Percentiles rank a stretch among this genome's conserved stretches.
Conservation (phyloP, 306 rosid genomes). For the Calophaca sinica region DNA sequence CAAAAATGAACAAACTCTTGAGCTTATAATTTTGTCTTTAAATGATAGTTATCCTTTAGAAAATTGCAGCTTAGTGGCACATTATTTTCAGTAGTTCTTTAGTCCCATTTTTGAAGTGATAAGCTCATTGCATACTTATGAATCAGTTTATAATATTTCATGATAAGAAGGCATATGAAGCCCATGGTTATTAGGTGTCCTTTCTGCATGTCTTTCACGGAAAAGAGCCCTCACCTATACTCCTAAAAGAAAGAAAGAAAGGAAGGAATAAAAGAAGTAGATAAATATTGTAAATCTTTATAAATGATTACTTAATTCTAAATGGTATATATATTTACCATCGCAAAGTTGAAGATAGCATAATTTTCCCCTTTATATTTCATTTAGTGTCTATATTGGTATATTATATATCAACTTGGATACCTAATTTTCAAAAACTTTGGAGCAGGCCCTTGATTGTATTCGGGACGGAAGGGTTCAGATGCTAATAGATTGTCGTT, state of each 20-base stretch:
- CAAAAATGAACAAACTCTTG: no score
- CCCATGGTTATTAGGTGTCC: no score
- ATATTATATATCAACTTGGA: slow-evolving; percentile 23
- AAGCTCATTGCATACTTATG: no score
- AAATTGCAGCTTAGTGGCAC: no score
- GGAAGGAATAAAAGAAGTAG: not conserved
- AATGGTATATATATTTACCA: slow-evolving; percentile 1
- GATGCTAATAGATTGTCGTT: slow-evolving; percentile 83
- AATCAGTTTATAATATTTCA: no score
- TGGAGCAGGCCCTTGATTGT: slow-evolving; percentile 78
- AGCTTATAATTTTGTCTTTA: no score
- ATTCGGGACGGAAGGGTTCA: slow-evolving; percentile 79
- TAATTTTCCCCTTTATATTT: slow-evolving; percentile 22
- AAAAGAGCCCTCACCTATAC: no score
- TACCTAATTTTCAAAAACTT: slow-evolving; percentile 28
- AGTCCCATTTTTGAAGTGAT: no score
- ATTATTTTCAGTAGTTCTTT: no score
- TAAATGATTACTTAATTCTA: not conserved
- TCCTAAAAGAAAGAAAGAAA: not conserved
- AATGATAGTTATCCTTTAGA: no score
- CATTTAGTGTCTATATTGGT: not conserved
- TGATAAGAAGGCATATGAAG: no score
- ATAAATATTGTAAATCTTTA: slow-evolving; percentile 16
- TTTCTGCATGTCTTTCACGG: no score
- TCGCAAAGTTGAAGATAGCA: not conserved